Base-by-base conservation (phyloP, 148 eudicot species). In the Diospyros kaki region DNA sequence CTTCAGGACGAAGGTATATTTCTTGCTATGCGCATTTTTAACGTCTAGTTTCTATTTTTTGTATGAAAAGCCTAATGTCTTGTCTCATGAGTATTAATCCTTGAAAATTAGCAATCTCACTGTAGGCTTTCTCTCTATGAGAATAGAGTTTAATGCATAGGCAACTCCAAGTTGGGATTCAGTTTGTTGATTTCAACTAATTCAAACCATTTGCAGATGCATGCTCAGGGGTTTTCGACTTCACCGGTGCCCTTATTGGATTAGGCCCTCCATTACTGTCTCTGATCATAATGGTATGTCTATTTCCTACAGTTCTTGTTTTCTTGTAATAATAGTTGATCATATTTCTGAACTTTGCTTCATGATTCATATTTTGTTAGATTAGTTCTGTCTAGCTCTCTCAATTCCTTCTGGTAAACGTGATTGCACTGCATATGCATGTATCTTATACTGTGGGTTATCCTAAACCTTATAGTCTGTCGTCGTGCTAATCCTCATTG, bases 211-310 rank as follows among this genome's bases (percentile, higher is more conserved):
- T 2, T 84, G 62, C 87, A 95, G 99, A 85, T 92, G 97, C 86
- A 89, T 95, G 95, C 97, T 95, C 80, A 88, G 97, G 78, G 98
- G 97, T 38, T 89, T 95, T 80, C 93, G 99, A 73, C 92, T 95
- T 79, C 89, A 87, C 77, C 82, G 93, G 74, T 93, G 96, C 83
- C 98, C 98, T 68, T 91, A 89, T 69, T 93, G 98, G 98, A 89
- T 93, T 79, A 91, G 96, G 82, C 93, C 98, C 55, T 88, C 93
- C 68, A 86, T 93, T 79, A 91, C 92, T 50, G 84, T 93, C 68
- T 93, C 91, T 68, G 82, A 90, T 83, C 97, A 95, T 86, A 89
- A 88, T 84, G 99, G 99, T 92, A 87, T 69, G 76, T 17, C 68
- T 65, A 18, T 9, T 43, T 71, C 42, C 28, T 40, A 53, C 70